phyloP scores from a whole-genome alignment of 768 basidiomycete genomes.

The Mycena vitilis region DNA sequence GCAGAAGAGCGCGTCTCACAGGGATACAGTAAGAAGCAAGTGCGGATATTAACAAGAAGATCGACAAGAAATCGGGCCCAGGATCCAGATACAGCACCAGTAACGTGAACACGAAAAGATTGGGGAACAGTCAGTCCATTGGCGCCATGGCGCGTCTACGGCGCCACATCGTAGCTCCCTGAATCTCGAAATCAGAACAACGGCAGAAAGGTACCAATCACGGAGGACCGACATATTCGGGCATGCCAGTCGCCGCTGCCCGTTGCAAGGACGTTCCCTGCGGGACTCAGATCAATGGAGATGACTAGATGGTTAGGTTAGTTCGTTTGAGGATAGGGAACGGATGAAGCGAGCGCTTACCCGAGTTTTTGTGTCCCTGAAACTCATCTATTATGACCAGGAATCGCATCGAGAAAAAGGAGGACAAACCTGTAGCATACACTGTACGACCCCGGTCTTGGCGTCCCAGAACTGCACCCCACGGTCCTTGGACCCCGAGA shows the following conservation, averaged over 20 bases:
- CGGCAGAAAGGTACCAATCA: neutral
- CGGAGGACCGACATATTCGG: slow-evolving; percentile 45
- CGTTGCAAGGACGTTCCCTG: slow-evolving; percentile 48
- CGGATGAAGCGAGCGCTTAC: slow-evolving; percentile 44
- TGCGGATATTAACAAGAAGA: slow-evolving; percentile 3
- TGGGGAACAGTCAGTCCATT: too few relatives aligned
- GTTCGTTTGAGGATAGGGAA: neutral
- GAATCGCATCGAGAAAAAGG: neutral
- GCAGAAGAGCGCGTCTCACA: too few relatives aligned
- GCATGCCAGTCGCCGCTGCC: slow-evolving; percentile 51
- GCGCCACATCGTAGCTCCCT: slow-evolving; percentile 36
- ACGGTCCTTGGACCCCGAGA: slow-evolving; percentile 84
- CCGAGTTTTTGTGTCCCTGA: slow-evolving; percentile 45
- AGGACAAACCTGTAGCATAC: slow-evolving; percentile 68
- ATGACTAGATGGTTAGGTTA: slow-evolving; percentile 38
- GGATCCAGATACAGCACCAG: neutral
- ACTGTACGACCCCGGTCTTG: slow-evolving; percentile 68
- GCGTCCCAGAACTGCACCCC: slow-evolving; percentile 85
- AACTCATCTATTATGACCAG: neutral
- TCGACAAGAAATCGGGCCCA: slow-evolving; percentile 15
- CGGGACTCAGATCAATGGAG: slow-evolving; percentile 48
- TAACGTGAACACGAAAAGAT: neutral
- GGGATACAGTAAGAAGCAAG: neutral
- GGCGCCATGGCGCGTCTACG: slow-evolving; percentile 1
- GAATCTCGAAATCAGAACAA: slow-evolving; percentile 2